Evolutionary conservation across 345 rosid genomes (phyloP), one percentile per base, ranked within the genome.

Genomic region (Arabis alpina): DNA sequence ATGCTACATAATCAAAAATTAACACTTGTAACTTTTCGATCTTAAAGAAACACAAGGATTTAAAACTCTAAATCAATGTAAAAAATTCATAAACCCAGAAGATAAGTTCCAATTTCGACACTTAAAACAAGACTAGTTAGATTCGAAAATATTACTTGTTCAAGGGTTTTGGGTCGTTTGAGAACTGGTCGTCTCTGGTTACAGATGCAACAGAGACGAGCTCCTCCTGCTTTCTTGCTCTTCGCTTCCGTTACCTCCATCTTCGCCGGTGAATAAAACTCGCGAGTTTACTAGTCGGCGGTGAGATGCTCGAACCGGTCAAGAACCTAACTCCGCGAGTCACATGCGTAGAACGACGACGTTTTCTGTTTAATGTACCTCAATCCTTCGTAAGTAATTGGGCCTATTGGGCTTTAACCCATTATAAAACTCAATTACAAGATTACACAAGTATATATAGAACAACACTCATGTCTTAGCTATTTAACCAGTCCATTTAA

Each of bases 131-230:
- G 32, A 45, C 12, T 6, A 44, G 52, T 48, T 12, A 23, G 16
- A 12, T 66, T 15, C 36, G 1, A 36, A 8, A 8, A 25, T 15
- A 44, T 45, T 74, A 91, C 97, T 87, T 85, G 96, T 50, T 88
- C 86, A 66, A 89, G 83, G 77, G 93, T 89, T 86, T 87, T 91
- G 56, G 96, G 97, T 78, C 96, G 77, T 64, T 87, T 91, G 60
- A 91, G 93, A 25, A 85, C 91, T n/a, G 96, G 84, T 30, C 80
- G 81, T 66, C 81, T 78, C 45, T 77, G 80, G 70, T 80, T 76
- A 61, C 96, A 89, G 43, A 82, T 37, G 64, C 83, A 80, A 59
- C 96, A 91, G n/a, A 77, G 77, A 25, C 97, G 89, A 75, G 62
- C 64, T 4, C 73, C 80, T 9, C 78, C 78, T 6, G 61, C 40